Conservation (phyloP, 2,329 filamentous ascomycete genomes). For the Cladophialophora bantiana region DNA sequence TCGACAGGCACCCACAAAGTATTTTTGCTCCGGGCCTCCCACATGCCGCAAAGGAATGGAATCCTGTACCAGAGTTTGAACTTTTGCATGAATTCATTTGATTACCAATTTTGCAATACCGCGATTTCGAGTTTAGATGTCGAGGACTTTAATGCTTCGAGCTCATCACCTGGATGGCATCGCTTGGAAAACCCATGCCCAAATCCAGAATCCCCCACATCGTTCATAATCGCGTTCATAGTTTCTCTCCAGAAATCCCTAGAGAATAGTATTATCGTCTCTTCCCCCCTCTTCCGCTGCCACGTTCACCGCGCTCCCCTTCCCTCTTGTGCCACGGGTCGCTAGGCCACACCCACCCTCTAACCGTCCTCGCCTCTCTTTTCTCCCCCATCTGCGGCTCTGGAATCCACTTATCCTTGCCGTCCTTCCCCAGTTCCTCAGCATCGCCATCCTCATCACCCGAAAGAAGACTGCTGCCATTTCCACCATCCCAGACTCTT, state of each 20-base stretch:
- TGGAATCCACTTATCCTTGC: conserved; percentile 68
- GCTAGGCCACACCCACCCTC: conserved; percentile 69
- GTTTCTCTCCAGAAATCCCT: conserved; percentile 4
- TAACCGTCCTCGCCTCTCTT: conserved; percentile 64
- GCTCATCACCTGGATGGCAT: conserved; percentile 38
- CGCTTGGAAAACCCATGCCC: conserved; percentile 11
- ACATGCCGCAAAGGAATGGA: not conserved
- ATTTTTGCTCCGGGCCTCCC: not conserved
- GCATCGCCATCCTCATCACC: conserved; percentile 37
- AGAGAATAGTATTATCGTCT: conserved; percentile 20
- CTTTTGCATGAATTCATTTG: not conserved
- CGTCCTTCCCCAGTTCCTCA: conserved; percentile 47
- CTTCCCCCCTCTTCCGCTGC: conserved; percentile 28
- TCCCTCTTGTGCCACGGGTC: conserved; percentile 67
- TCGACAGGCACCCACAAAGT: not conserved
- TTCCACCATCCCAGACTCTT: conserved; percentile 51
- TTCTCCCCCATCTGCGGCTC: conserved; percentile 66
- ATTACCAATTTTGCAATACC: conserved; percentile 21
- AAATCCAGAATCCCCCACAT: not conserved
- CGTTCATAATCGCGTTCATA: conserved; percentile 7
- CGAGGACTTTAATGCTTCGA: conserved; percentile 4
- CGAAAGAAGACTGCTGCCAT: conserved; percentile 25
- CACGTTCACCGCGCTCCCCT: conserved; percentile 47
- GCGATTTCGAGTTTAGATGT: conserved; percentile 8
- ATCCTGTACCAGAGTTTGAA: not conserved